Evolutionary conservation across 352 stramenopile genomes (phyloP).

Genomic region (Pythium biforme): DNA sequence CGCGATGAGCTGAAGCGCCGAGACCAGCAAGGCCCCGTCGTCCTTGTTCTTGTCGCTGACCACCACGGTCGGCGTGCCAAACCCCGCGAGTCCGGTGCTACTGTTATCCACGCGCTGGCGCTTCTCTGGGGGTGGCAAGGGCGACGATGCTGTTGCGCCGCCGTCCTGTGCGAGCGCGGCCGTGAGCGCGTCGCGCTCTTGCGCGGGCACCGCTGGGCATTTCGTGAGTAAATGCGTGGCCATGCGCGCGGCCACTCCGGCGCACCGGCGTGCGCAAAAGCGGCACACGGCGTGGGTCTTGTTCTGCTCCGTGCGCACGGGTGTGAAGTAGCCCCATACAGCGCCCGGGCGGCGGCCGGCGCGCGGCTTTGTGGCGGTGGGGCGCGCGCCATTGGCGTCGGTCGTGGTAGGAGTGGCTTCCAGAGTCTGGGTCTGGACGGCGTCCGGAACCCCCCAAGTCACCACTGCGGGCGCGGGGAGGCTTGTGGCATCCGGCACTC

Average conservation of each 20-base stretch:
- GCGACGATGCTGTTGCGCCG: not conserved
- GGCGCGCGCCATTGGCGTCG: no score
- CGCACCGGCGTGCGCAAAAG: conserved; percentile 45
- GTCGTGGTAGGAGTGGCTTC: no score
- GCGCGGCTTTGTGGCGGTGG: conserved; percentile 1
- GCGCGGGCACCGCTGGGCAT: conserved; percentile 33
- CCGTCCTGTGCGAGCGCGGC: conserved; percentile 3
- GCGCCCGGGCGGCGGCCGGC: conserved; percentile 39
- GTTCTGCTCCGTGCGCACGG: conserved; percentile 40
- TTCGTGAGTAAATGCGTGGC: conserved; percentile 42
- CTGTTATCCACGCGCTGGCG: conserved; percentile 12
- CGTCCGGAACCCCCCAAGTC: not conserved
- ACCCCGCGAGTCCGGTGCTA: conserved; percentile 12
- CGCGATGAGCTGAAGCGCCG: conserved; percentile 40
- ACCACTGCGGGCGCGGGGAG: no score
- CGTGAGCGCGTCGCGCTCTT: conserved; percentile 29
- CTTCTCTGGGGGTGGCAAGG: not conserved
- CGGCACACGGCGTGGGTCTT: conserved; percentile 48
- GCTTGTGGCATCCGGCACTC: not conserved
- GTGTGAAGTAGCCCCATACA: conserved; percentile 54
- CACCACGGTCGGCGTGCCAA: not conserved
- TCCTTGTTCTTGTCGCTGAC: not conserved
- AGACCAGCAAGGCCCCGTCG: not conserved
- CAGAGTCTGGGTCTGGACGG: no score
- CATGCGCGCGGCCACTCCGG: conserved; percentile 54